Base-by-base conservation (phyloP, 305 asterid genomes). In the Galium porrigens region DNA sequence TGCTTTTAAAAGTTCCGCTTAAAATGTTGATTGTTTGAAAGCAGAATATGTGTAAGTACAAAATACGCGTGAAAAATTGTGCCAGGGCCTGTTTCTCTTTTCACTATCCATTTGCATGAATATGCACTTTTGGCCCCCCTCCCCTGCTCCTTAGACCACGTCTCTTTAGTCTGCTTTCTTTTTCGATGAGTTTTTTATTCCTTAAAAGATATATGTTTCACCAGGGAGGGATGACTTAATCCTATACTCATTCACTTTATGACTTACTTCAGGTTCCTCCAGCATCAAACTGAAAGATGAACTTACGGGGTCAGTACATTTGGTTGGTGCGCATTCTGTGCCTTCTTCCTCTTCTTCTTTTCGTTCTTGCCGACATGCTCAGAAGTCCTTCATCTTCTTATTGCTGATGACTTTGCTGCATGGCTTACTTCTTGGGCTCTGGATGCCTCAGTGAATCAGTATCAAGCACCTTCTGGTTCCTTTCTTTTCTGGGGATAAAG, bases 261-360 rank as follows among this genome's bases (percentile, higher is more conserved):
- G 68, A 59, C 69, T 71, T 65, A 11, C 61, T 64, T 29, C 84
- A 92, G 99, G 99, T 78, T 92, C 99, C 2, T 89, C 99, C 11
- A 87, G 87, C 74, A 92, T 92, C 66, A 80, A 82, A 58, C 68
- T 89, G 85, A 92, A 92, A 92, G 96, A 92, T 69, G 99, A 92
- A 70, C 78, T 92, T 52, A 92, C 99, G 0, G 99, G 99, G 55
- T 92, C 95, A 14, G 96, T 92, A 52, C 99, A 87, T 82, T 83
- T 92, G 20, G 99, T 92, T 10, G 99, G 99, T 63, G 94, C 99
- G 71, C 99, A 89, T 81, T 78, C 85, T 34, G 71, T 92, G 51
- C 69, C 94, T 14, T 57, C 46, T 39, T 7, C 46, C 39, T 36
- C 51, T 58, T 83, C 84, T 57, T 76, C 72, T 70, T 54, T 61